Conservation (phyloP, 345 rosid genomes). For the Anastatica hierochuntica region DNA sequence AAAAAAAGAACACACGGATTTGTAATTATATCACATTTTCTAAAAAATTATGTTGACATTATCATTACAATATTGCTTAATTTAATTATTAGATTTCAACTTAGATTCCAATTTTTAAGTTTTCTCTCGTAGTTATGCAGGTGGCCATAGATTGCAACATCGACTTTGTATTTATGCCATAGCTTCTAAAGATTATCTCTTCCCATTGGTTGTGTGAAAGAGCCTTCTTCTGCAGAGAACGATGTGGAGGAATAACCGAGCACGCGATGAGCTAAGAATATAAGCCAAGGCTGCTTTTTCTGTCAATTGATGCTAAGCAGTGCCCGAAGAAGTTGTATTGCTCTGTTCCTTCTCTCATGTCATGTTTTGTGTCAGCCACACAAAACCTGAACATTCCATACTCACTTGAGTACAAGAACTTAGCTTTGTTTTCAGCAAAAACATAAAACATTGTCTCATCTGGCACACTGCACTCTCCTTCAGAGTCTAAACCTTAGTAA, state of each 20-base stretch:
- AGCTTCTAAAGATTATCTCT: slow-evolving; percentile 58
- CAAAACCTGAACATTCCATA: slow-evolving; percentile 80
- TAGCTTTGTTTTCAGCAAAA: slow-evolving; percentile 56
- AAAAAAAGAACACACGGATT: too few species aligned
- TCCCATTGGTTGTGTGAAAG: slow-evolving; percentile 63
- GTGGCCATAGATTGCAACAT: slow-evolving; percentile 60
- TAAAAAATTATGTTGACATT: too few species aligned
- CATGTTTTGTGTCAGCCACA: slow-evolving; percentile 61
- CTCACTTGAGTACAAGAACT: slow-evolving; percentile 59
- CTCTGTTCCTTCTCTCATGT: slow-evolving; percentile 71
- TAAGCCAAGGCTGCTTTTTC: slow-evolving; percentile 66
- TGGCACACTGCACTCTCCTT: slow-evolving; percentile 70
- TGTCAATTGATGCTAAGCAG: slow-evolving; percentile 60
- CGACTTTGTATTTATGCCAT: slow-evolving; percentile 78
- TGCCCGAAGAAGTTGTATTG: slow-evolving; percentile 61
- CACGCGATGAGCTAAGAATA: slow-evolving; percentile 63
- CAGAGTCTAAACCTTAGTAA: slow-evolving; percentile 48
- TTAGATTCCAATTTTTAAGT: too few species aligned
- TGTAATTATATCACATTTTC: too few species aligned
- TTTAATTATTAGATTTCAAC: too few species aligned
- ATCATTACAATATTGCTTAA: too few species aligned
- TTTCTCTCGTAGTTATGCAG: slow-evolving; percentile 72
- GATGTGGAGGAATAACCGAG: slow-evolving; percentile 51
- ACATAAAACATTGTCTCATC: slow-evolving; percentile 65
- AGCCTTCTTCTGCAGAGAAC: slow-evolving; percentile 40